Percentiles rank a stretch among this genome's conserved stretches.
phyloP scores from a whole-genome alignment of 2,329 filamentous ascomycete species.

The Pyrenochaeta sp. region DNA sequence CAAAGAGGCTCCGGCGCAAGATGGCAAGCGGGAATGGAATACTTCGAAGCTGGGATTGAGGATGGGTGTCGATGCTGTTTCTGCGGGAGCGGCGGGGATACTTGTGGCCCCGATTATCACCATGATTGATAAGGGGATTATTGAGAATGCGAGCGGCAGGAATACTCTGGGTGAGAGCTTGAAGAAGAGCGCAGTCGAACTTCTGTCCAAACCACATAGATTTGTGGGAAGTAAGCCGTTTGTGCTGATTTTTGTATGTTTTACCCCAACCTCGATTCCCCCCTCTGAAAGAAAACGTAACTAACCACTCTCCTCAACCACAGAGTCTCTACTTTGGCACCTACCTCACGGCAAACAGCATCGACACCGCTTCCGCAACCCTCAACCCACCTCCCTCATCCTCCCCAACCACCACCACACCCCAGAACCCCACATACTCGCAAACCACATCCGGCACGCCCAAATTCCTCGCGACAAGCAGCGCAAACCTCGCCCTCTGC shows the following conservation, averaged over 20 bases:
- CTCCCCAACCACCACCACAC: too few relatives aligned
- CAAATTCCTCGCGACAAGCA: slow-evolving; percentile 82
- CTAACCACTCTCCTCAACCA: not conserved
- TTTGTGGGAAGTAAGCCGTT: slow-evolving; percentile 72
- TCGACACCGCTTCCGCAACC: slow-evolving; percentile 81
- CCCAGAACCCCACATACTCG: too few relatives aligned
- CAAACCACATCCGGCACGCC: slow-evolving; percentile 75
- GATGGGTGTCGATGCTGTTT: slow-evolving; percentile 71
- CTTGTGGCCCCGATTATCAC: slow-evolving; percentile 85
- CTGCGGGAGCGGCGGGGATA: slow-evolving; percentile 74
- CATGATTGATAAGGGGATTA: slow-evolving; percentile 82
- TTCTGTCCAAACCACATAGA: slow-evolving; percentile 67
- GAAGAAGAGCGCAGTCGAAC: slow-evolving; percentile 62
- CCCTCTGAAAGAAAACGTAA: too few relatives aligned
- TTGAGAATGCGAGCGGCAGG: slow-evolving; percentile 80
- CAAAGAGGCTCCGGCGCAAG: slow-evolving; percentile 1
- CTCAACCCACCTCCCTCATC: slow-evolving; percentile 61
- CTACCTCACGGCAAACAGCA: slow-evolving; percentile 84
- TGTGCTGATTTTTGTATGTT: slow-evolving; percentile 64
- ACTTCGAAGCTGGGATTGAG: slow-evolving; percentile 74
- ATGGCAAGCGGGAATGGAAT: slow-evolving; percentile 65
- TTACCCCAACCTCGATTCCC: too few relatives aligned
- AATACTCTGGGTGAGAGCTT: slow-evolving; percentile 67
- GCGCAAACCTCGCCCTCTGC: slow-evolving; percentile 84
- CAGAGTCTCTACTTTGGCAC: slow-evolving; percentile 81